Conservation (phyloP, 2,329 filamentous ascomycete genomes). For the Colletotrichum sansevieriae region DNA sequence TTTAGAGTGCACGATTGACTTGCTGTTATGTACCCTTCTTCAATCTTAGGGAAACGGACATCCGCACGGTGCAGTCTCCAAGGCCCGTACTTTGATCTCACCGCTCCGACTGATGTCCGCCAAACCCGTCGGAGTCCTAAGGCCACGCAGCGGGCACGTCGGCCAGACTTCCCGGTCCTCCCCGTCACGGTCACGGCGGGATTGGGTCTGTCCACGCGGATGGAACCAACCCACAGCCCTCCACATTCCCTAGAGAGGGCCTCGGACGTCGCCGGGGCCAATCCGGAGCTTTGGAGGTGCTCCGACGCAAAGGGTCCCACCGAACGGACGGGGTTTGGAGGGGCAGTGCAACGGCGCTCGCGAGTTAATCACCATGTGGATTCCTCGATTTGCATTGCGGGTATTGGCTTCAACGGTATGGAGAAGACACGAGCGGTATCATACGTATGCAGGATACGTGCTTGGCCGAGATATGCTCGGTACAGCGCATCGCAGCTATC, state of each 20-base stretch:
- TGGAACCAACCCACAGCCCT: slow-evolving; percentile 8
- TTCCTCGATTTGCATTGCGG: neutral
- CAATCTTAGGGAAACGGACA: too few relatives aligned
- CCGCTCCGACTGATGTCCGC: neutral
- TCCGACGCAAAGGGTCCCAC: slow-evolving; percentile 15
- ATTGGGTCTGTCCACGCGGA: slow-evolving; percentile 27
- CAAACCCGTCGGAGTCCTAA: neutral
- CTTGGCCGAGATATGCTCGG: too few relatives aligned
- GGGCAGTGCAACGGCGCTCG: slow-evolving; percentile 25
- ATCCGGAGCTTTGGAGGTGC: slow-evolving; percentile 19
- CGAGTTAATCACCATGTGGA: slow-evolving; percentile 13
- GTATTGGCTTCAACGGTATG: neutral
- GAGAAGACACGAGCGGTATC: slow-evolving; percentile 10
- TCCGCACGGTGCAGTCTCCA: neutral
- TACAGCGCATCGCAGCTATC: too few relatives aligned
- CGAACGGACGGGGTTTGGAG: slow-evolving; percentile 3
- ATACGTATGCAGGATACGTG: neutral
- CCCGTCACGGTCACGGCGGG: slow-evolving; percentile 14
- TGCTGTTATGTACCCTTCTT: too few relatives aligned
- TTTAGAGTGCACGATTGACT: too few relatives aligned
- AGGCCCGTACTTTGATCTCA: neutral
- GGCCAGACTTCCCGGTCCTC: neutral
- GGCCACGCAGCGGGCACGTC: neutral
- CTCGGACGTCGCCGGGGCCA: slow-evolving; percentile 33
- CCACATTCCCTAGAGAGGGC: slow-evolving; percentile 10